phyloP scores from a whole-genome alignment of 345 rosid species.

The Excoecaria agallocha region DNA sequence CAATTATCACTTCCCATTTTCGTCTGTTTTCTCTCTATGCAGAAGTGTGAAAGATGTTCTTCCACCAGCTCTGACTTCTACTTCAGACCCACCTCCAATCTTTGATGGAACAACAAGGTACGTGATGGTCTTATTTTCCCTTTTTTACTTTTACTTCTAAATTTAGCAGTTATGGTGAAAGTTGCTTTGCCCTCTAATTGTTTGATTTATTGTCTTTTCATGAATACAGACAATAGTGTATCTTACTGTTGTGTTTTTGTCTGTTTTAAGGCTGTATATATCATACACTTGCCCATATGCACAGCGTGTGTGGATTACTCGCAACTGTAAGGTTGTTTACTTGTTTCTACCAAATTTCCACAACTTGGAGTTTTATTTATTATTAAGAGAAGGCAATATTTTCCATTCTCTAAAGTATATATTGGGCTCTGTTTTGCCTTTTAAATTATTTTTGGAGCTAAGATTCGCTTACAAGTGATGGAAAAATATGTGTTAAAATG shows the following conservation, averaged over 20 bases:
- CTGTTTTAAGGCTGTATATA: slow-evolving; percentile 56
- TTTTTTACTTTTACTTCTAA: slow-evolving; percentile 5
- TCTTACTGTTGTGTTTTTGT: neutral
- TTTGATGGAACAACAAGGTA: slow-evolving; percentile 85
- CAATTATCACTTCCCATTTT: neutral
- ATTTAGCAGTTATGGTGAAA: neutral
- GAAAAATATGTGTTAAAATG: too few relatives aligned
- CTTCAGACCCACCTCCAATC: slow-evolving; percentile 60
- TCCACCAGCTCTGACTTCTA: slow-evolving; percentile 60
- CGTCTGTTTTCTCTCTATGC: neutral
- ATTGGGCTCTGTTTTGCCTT: too few relatives aligned
- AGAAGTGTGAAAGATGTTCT: slow-evolving; percentile 46
- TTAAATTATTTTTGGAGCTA: too few relatives aligned
- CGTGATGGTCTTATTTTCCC: neutral
- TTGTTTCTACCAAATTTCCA: slow-evolving; percentile 1
- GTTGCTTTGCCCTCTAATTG: neutral
- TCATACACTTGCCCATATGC: slow-evolving; percentile 74
- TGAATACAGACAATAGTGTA: neutral
- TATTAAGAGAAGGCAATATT: neutral
- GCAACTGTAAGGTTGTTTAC: slow-evolving; percentile 64
- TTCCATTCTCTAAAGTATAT: too few relatives aligned
- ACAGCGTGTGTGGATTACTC: slow-evolving; percentile 77
- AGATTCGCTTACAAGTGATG: too few relatives aligned
- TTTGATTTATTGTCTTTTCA: neutral
- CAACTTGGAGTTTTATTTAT: neutral